These are phyloP conservation scores for Nicotiana paniculata DNA, from an alignment of 257 asterid species.

Conservation along the genomic window DNA sequence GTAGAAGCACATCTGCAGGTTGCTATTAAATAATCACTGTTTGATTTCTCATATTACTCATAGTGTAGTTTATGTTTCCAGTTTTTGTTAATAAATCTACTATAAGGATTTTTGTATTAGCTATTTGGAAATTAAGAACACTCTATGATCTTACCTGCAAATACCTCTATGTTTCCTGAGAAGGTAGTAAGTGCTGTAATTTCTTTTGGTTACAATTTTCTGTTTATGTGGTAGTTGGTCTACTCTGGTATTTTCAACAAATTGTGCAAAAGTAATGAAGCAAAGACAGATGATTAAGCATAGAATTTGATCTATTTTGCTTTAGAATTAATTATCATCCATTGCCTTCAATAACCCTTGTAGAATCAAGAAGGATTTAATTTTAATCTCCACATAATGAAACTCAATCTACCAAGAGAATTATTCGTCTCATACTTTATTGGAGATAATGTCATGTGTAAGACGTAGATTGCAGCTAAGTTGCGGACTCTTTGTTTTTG, in stretches of 20 bases:
- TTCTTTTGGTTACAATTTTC: neutral
- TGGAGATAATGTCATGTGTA: no score
- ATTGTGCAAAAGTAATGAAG: neutral
- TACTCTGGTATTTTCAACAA: neutral
- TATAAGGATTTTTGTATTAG: constrained; percentile 6
- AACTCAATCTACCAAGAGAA: no score
- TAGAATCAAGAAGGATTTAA: no score
- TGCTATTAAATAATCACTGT: neutral
- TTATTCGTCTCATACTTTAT: no score
- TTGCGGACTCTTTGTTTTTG: no score
- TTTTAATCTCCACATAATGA: no score
- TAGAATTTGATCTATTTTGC: no score
- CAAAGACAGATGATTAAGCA: neutral
- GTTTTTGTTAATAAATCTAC: neutral
- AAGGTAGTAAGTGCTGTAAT: neutral
- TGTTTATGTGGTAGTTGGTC: neutral
- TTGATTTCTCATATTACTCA: neutral
- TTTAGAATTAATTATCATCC: no score
- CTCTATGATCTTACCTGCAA: neutral
- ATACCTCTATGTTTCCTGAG: neutral
- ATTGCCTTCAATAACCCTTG: no score
- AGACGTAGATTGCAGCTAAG: no score
- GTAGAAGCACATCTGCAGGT: constrained; percentile 24
- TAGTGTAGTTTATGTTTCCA: neutral
- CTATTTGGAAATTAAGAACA: constrained; percentile 8